These are phyloP conservation scores for Nothophaeocryptopus gaeumannii DNA, from an alignment of 2,329 filamentous ascomycete species.

Conservation along the genomic window DNA sequence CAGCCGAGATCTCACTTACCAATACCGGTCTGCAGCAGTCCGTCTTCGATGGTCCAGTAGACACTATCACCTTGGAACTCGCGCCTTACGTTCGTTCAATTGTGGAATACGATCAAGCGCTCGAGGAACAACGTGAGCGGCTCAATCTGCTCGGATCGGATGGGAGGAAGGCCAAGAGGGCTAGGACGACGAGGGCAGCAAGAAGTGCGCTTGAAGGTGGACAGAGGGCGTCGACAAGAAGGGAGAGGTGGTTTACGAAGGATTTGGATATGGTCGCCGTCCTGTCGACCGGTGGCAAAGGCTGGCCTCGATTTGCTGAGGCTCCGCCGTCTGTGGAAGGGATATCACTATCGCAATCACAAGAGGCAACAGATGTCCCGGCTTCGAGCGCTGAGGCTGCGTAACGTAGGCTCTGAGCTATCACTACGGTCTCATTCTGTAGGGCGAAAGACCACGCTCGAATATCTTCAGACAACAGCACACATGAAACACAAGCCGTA, in stretches of 20 bases:
- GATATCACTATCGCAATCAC: not conserved
- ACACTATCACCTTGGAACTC: constrained; percentile 68
- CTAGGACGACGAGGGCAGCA: constrained; percentile 70
- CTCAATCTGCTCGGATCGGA: constrained; percentile 58
- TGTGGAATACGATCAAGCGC: constrained; percentile 67
- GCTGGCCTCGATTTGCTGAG: constrained; percentile 35
- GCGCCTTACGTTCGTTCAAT: constrained; percentile 90
- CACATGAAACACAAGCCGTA: no score
- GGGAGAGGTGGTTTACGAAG: constrained; percentile 69
- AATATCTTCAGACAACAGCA: no score
- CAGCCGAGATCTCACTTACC: constrained; percentile 34
- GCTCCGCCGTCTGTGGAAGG: constrained; percentile 1
- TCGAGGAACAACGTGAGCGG: constrained; percentile 65
- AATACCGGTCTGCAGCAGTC: constrained; percentile 60
- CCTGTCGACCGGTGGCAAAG: constrained; percentile 56
- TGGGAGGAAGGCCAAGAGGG: constrained; percentile 51
- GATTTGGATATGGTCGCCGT: constrained; percentile 60
- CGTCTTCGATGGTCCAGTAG: constrained; percentile 70
- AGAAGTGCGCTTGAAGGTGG: constrained; percentile 70
- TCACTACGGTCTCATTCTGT: no score
- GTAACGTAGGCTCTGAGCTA: no score
- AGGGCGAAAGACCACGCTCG: no score
- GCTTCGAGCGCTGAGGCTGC: no score
- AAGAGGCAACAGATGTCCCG: no score
- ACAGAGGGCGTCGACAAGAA: constrained; percentile 61